phyloP scores from a whole-genome alignment of 1,284 basidiomycete genomes.

The Cerioporus squamosus region DNA sequence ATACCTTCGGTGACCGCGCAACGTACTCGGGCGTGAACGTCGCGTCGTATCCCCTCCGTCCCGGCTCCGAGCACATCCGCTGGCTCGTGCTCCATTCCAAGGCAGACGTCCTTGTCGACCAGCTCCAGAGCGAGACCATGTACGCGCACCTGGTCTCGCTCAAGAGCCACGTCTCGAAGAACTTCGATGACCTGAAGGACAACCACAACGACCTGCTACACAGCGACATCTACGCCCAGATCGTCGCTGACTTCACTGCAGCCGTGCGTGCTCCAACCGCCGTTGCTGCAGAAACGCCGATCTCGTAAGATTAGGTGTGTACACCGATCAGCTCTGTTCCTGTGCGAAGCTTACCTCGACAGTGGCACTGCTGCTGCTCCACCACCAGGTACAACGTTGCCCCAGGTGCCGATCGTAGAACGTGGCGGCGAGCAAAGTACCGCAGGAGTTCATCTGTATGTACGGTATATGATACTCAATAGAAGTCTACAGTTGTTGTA shows the following conservation, averaged over 20 bases:
- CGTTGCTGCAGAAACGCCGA: not conserved
- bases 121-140: slow-evolving; percentile 63
- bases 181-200: slow-evolving; percentile 48
- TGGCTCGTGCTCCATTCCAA: slow-evolving; percentile 79
- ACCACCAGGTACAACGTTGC: not conserved
- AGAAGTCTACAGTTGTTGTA: too few species aligned
- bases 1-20: slow-evolving; percentile 55
- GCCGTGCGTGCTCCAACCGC: not conserved
- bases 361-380: not conserved
- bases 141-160: slow-evolving; percentile 52
- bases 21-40: slow-evolving; percentile 58
- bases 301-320: not conserved
- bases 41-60: slow-evolving; percentile 43
- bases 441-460: too few species aligned
- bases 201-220: slow-evolving; percentile 64
- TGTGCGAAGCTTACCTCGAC: not conserved
- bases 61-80: slow-evolving; percentile 41
- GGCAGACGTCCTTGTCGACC: slow-evolving; percentile 71
- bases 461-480: too few species aligned
- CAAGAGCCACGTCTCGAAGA: slow-evolving; percentile 39
- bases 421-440: too few species aligned
- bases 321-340: not conserved
- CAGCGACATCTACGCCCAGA: slow-evolving; percentile 48
- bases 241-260: slow-evolving; percentile 38
- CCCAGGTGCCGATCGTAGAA: too few species aligned